Evolutionary conservation across 306 rosid species (phyloP), one percentile per base, ranked within the genome.

Genomic region (Senna siamea): DNA sequence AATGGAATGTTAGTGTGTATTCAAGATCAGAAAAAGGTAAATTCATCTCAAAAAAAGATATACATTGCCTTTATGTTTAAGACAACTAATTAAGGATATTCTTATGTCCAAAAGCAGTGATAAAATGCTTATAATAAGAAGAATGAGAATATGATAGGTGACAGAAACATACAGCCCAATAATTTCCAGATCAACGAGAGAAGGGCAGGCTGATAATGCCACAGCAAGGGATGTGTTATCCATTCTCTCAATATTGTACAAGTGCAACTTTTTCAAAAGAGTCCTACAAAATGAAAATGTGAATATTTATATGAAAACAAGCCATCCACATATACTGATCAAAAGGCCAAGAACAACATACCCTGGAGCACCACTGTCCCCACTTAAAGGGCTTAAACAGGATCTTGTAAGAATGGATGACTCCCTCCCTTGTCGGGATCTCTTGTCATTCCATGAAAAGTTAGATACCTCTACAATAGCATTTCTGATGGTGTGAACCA

Each of bases 391-490:
- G 87, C 81, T 81, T 80, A 91, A 87, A 80, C 97, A 91, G 63
- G 92, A 87, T 74, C 97, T 87, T 17, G 89, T 84, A 52, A 91
- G 95, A 79, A 84, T 80, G 22, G 82, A 85, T 66, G 97, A 89
- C 77, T 89, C 97, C 63, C 83, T 91, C 82, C 97, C 97, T 77
- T 91, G 97, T 81, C 95, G 86, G 57, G 95, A 91, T 81, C 95
- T 84, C 84, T 89, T 89, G 51, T 91, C 97, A 76, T 87, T 91
- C 97, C 97, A 91, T 15, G 97, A 91, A 64, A 91, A 91, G 79
- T 77, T 91, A 53, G 91, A 82, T 14, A 82, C 92, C 52, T 91
- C 97, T 56, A 81, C 93, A 68, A 79, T 74, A 59, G 92, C 76
- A 73, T 82, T 88, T 56, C 88, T 82, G 51, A 84, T 84, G 52